Evolutionary conservation across 1,284 basidiomycete genomes (phyloP).

Genomic region (Waitea zeae): DNA sequence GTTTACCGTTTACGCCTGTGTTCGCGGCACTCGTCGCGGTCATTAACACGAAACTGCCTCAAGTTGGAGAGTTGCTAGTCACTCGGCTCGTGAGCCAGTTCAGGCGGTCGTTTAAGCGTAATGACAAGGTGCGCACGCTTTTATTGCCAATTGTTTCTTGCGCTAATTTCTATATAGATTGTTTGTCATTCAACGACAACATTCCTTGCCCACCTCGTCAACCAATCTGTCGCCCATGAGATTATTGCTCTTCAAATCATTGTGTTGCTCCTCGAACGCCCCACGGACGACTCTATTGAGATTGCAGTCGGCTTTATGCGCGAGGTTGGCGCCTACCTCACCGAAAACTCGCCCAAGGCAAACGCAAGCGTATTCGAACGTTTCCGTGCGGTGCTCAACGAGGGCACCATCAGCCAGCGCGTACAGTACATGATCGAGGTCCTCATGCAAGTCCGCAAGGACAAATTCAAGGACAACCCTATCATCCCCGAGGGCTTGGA

Average conservation of each 20-base stretch:
- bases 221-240: constrained; percentile 90
- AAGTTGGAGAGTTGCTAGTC: constrained; percentile 86
- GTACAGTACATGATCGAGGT: constrained; percentile 99
- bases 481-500: constrained; percentile 87
- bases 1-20: constrained; percentile 94
- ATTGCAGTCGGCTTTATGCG: constrained; percentile 96
- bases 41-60: constrained; percentile 94
- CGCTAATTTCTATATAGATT: constrained; percentile 26
- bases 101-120: constrained; percentile 86
- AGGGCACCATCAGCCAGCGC: constrained; percentile 86
- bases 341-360: constrained; percentile 88
- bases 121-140: constrained; percentile 69
- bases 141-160: neutral
- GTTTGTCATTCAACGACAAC: constrained; percentile 90
- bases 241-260: constrained; percentile 92
- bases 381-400: constrained; percentile 92
- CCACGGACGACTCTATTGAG: constrained; percentile 96
- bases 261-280: constrained; percentile 83
- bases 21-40: constrained; percentile 91
- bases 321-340: constrained; percentile 90
- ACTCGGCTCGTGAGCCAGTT: constrained; percentile 90
- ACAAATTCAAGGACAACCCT: constrained; percentile 98
- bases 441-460: constrained; percentile 93
- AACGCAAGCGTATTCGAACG: constrained; percentile 89
- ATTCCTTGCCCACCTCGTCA: constrained; percentile 94